These are phyloP conservation scores for Dryas drummondii DNA, from an alignment of 306 rosid species.

Conservation along the genomic window DNA sequence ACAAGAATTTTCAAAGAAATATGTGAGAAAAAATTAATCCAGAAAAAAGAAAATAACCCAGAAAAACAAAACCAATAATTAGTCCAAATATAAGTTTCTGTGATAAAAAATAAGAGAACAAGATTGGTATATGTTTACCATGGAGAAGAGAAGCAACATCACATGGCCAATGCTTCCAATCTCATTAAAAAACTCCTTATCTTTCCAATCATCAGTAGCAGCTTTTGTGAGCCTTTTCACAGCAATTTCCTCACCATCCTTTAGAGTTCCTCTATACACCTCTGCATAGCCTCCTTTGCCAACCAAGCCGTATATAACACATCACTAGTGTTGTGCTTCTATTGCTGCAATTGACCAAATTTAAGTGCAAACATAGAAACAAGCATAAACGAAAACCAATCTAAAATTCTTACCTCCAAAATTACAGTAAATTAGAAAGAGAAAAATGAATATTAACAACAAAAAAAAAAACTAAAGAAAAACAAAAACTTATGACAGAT, in stretches of 20 bases:
- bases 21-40: neutral
- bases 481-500: no score
- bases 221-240: conserved; percentile 82
- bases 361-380: no score
- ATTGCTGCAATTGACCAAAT: no score
- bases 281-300: conserved; percentile 95
- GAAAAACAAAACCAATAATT: conserved; percentile 1
- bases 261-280: conserved; percentile 70
- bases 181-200: conserved; percentile 85
- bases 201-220: conserved; percentile 76
- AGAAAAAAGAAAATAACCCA: neutral
- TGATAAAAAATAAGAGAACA: neutral
- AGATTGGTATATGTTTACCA: conserved; percentile 44
- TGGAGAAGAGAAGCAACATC: conserved; percentile 80
- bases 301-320: conserved; percentile 28
- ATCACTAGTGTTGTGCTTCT: no score
- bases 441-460: no score
- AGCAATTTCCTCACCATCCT: conserved; percentile 67
- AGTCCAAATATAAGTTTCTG: no score
- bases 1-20: neutral
- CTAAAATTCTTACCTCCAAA: no score
- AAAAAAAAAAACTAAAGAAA: no score
- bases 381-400: no score
- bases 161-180: conserved; percentile 95
- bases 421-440: no score